These are phyloP conservation scores for Melampsora larici-populina DNA, from an alignment of 1,284 basidiomycete genomes.

Conservation along the genomic window DNA sequence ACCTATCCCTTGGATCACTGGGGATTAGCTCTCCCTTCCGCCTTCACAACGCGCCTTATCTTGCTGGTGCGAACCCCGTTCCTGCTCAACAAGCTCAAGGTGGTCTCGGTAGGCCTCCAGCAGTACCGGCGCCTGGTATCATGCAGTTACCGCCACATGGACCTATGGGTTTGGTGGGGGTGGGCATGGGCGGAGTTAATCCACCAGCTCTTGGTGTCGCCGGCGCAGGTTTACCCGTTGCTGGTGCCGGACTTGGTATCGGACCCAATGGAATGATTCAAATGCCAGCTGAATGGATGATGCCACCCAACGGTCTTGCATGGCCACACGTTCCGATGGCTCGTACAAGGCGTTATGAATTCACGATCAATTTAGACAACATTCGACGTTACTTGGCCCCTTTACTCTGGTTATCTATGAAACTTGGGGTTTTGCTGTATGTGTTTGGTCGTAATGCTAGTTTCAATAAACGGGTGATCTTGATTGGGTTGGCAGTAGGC, in stretches of 20 bases:
- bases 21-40: slow-evolving; percentile 3
- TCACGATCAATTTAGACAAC: slow-evolving; percentile 51
- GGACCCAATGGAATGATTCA: slow-evolving; percentile 18
- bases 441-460: slow-evolving; percentile 51
- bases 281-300: slow-evolving; percentile 6
- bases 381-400: slow-evolving; percentile 48
- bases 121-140: not conserved
- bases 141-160: not conserved
- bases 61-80: slow-evolving; percentile 1
- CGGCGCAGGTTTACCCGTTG: slow-evolving; percentile 10
- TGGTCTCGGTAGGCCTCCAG: not conserved
- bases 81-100: not conserved
- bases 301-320: slow-evolving; percentile 8
- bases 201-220: not conserved
- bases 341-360: slow-evolving; percentile 38
- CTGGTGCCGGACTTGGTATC: slow-evolving; percentile 12
- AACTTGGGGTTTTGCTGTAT: slow-evolving; percentile 49
- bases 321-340: slow-evolving; percentile 32
- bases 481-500: slow-evolving; percentile 46
- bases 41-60: slow-evolving; percentile 5
- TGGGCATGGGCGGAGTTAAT: not conserved
- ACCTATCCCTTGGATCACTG: not conserved
- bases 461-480: slow-evolving; percentile 45
- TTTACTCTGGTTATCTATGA: slow-evolving; percentile 49
- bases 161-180: not conserved